Conservation (phyloP, 2,329 filamentous ascomycete genomes). For the Colletotrichum sp. region DNA sequence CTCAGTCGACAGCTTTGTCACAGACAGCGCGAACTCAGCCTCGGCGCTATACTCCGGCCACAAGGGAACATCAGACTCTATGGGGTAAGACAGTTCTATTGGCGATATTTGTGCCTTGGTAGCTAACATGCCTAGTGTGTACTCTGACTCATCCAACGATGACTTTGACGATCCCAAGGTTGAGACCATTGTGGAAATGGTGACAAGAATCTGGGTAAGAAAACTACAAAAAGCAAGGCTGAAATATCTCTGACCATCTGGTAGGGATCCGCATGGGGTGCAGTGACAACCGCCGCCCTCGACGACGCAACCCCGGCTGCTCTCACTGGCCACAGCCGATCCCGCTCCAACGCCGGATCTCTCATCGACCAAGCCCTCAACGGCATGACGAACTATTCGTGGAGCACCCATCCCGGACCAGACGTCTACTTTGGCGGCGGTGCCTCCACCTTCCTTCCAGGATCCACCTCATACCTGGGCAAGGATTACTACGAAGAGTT, state of each 20-base stretch:
- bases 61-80: constrained; percentile 82
- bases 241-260: background rate
- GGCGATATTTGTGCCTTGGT: background rate
- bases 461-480: constrained; percentile 67
- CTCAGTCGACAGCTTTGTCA: constrained; percentile 84
- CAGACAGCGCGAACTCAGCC: constrained; percentile 84
- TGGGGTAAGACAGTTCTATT: constrained; percentile 56
- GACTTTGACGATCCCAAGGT: constrained; percentile 85
- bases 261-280: constrained; percentile 61
- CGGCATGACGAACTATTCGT: constrained; percentile 79
- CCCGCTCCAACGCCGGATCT: constrained; percentile 70
- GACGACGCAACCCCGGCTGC: constrained; percentile 84
- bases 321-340: constrained; percentile 73
- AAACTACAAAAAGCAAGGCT: fast-evolving
- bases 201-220: constrained; percentile 71
- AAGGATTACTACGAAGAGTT: constrained; percentile 84
- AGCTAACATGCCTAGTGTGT: constrained; percentile 53
- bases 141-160: constrained; percentile 76
- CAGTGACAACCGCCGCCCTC: constrained; percentile 79
- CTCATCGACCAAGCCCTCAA: constrained; percentile 80
- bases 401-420: constrained; percentile 75
- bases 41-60: constrained; percentile 83
- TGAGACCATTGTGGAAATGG: constrained; percentile 83
- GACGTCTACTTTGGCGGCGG: constrained; percentile 86
- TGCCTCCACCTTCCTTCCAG: constrained; percentile 78